A percentile compares a stretch with the other conserved stretches of the same genome.
These are phyloP conservation scores for Physcomitrium patens DNA, from an alignment of 225 moss, liverwort and hornwort genomes.

Conservation along the genomic window DNA sequence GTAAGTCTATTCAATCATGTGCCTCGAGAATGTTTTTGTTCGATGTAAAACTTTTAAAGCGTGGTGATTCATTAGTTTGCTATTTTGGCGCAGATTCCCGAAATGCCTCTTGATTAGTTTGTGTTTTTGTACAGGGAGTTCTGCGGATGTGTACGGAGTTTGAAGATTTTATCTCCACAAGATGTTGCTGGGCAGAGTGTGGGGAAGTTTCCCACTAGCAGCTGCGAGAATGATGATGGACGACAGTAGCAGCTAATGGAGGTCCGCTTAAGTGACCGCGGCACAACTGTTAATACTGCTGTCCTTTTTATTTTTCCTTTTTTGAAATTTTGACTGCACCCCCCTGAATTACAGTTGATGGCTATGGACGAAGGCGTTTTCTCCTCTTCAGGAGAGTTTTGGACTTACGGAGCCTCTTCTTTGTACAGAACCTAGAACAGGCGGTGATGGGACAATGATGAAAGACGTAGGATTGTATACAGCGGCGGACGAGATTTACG, in stretches of 20 bases:
- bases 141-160: conserved; percentile 28
- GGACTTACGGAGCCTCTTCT: conserved; percentile 22
- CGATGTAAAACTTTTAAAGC: too few species aligned
- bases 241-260: neutral
- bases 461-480: conserved; percentile 3
- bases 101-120: too few species aligned
- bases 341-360: too few species aligned
- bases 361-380: conserved; percentile 1
- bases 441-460: neutral
- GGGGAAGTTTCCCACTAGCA: neutral
- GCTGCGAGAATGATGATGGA: neutral
- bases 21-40: too few species aligned
- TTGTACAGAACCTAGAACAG: conserved; percentile 26
- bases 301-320: too few species aligned
- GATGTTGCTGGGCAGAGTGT: conserved; percentile 20
- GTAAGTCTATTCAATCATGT: conserved; percentile 30
- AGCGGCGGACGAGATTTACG: conserved; percentile 2
- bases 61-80: too few species aligned
- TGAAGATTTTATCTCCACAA: conserved; percentile 24
- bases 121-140: conserved; percentile 23
- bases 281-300: too few species aligned
- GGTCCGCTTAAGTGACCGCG: too few species aligned
- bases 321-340: too few species aligned
- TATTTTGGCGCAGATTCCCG: too few species aligned
- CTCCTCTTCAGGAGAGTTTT: conserved; percentile 15